A percentile compares a stretch with the other conserved stretches of the same genome.
Evolutionary conservation across 225 moss, liverwort and hornwort genomes (phyloP).

Genomic region (Ulota crispa): DNA sequence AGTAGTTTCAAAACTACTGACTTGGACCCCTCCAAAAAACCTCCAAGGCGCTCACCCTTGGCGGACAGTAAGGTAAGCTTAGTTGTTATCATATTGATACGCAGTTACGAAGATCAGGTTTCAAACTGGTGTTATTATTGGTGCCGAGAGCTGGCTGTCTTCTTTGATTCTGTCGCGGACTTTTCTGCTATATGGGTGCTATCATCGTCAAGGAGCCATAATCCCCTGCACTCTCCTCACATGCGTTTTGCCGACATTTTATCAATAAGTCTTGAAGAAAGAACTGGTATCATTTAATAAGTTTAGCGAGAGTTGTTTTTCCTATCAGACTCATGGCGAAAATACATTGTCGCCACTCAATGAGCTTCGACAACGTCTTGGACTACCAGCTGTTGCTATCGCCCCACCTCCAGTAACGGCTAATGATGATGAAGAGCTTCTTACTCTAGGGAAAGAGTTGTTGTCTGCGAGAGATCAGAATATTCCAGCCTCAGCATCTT

Average conservation of each 20-base stretch:
- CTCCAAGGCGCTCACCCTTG: slow-evolving; percentile 35
- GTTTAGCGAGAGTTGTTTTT: neutral
- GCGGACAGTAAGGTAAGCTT: slow-evolving; percentile 36
- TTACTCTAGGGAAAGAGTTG: slow-evolving; percentile 62
- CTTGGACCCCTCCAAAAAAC: slow-evolving; percentile 29
- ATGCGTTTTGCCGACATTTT: neutral
- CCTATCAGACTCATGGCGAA: slow-evolving; percentile 42
- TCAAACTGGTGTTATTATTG: neutral
- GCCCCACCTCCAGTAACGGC: slow-evolving; percentile 38
- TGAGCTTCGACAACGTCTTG: slow-evolving; percentile 80
- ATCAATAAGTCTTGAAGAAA: neutral
- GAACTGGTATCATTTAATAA: neutral
- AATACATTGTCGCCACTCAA: slow-evolving; percentile 46
- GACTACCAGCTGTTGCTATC: slow-evolving; percentile 49
- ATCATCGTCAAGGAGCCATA: neutral
- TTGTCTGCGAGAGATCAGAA: slow-evolving; percentile 41
- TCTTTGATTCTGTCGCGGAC: neutral
- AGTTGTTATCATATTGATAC: neutral
- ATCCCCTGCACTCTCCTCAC: neutral
- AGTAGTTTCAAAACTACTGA: slow-evolving; percentile 53
- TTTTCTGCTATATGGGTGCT: slow-evolving; percentile 9
- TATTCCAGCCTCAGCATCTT: slow-evolving; percentile 39
- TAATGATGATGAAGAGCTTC: slow-evolving; percentile 65
- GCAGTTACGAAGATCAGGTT: neutral
- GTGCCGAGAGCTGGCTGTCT: neutral